These are phyloP conservation scores for Monsonia emarginata DNA, from an alignment of 441 rosid genomes.

Conservation along the genomic window DNA sequence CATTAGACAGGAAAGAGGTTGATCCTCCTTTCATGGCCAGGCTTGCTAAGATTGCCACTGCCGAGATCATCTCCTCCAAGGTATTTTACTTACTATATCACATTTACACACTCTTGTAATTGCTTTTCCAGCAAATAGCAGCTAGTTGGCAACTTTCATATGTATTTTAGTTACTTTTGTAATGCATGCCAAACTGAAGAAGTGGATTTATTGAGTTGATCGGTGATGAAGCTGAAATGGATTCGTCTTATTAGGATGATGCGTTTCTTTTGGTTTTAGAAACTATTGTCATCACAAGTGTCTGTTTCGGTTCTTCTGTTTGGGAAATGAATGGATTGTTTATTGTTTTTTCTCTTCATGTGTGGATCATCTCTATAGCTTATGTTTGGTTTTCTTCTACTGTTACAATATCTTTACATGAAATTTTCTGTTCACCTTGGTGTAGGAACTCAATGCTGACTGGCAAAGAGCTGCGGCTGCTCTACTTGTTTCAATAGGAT, in stretches of 20 bases:
- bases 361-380: not conserved
- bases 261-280: not conserved
- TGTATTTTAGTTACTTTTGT: not conserved
- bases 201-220: not conserved
- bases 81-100: slow-evolving; percentile 21
- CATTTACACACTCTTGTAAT: not conserved
- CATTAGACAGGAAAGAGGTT: slow-evolving; percentile 44
- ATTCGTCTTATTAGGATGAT: not conserved
- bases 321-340: not conserved
- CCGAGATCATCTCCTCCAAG: slow-evolving; percentile 93
- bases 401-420: not conserved
- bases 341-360: not conserved
- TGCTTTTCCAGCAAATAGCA: not conserved
- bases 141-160: not conserved
- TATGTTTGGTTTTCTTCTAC: not conserved
- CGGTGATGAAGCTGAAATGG: not conserved
- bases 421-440: slow-evolving; percentile 17
- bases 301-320: not conserved
- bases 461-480: slow-evolving; percentile 93
- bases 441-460: slow-evolving; percentile 72
- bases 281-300: not conserved
- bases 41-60: slow-evolving; percentile 87
- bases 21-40: slow-evolving; percentile 68
- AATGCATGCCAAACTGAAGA: not conserved
- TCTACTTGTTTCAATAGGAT: slow-evolving; percentile 83